A percentile compares a stretch with the other conserved stretches of the same genome.
phyloP scores from a whole-genome alignment of 2,329 filamentous ascomycete genomes.

The Xylaria sp. region DNA sequence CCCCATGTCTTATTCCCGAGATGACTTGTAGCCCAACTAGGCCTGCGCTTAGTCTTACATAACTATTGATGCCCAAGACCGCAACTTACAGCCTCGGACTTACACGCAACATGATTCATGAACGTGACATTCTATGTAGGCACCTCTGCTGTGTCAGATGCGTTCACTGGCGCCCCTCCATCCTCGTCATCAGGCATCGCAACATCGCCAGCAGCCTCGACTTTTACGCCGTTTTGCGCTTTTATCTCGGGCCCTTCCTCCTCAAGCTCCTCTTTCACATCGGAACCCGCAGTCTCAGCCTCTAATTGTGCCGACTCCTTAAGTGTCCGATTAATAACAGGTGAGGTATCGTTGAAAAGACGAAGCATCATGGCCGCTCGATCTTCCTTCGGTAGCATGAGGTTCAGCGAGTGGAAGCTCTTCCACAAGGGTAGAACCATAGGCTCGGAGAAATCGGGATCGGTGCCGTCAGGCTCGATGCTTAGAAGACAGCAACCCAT shows the following conservation, averaged over 20 bases:
- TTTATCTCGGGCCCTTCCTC: conserved; percentile 40
- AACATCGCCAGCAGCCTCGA: conserved; percentile 15
- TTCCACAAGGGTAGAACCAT: conserved; percentile 96
- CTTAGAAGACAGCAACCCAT: conserved; percentile 94
- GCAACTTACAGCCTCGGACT: neutral
- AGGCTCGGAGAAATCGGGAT: conserved; percentile 72
- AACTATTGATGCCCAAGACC: neutral
- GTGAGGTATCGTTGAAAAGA: conserved; percentile 89
- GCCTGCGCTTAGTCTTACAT: neutral
- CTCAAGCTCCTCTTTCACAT: conserved; percentile 51
- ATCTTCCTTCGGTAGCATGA: conserved; percentile 99
- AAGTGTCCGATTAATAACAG: conserved; percentile 77
- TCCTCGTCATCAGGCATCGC: conserved; percentile 23
- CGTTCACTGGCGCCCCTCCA: neutral
- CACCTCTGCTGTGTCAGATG: conserved; percentile 12
- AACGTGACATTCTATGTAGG: conserved; percentile 11
- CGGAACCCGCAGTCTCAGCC: conserved; percentile 49
- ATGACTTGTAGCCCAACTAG: neutral
- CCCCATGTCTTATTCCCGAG: neutral
- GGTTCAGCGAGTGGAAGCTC: conserved; percentile 88
- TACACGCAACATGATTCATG: neutral
- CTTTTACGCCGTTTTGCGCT: conserved; percentile 25
- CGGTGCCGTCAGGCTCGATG: conserved; percentile 78
- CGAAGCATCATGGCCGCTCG: conserved; percentile 90
- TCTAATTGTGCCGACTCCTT: conserved; percentile 61